Evolutionary conservation across 208 protist genomes (phyloP), one percentile per base, ranked within the genome.

Genomic region (Acanthamoeba culbertsoni): DNA sequence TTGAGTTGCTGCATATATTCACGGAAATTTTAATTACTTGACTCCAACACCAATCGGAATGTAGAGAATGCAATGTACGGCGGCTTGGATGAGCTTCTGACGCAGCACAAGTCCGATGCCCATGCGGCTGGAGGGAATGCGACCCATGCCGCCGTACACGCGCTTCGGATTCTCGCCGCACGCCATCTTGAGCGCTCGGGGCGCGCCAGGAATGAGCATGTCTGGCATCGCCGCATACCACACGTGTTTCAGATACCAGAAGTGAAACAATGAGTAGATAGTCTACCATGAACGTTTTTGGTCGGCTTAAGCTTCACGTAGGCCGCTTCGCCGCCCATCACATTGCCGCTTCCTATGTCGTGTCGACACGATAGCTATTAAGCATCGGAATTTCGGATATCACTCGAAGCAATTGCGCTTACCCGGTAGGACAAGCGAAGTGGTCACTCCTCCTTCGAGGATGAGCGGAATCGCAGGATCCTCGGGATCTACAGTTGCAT

Each of bases 101-200:
- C 92, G 63, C 33, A 94, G 7, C 4, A 94, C 57, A 12, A 33
- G 79, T 20, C 35, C 88, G 51, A 33, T 57, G n/a, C 92, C 92
- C 92, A 95, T 94, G 20, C 94, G 46, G 20, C 68, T 86, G 4
- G 48, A 53, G 23, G 94, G 94, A 3, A 86, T 79, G 18, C 6
- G 3, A 18, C 43, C 8, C 53, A 5, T 14, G 68, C 35, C 91
- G 45, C 63, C 93, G 59, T 95, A 95, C n/a, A 95, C 84, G 51
- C 86, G 26, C 84, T 95, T 95, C 23, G 94, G 94, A 42, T 95
- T 95, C 84, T 95, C 94, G 23, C 94, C 94, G 82, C 94, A 95
- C n/a, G 94, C 94, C 93, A 95, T 95, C 63, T 95, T 95, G 12
- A 95, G 35, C 7, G 35, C 20, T 20, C 82, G 51, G 5, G 84